Conservation (phyloP, 2,329 filamentous ascomycete species). For the Diplocarpon mali region DNA sequence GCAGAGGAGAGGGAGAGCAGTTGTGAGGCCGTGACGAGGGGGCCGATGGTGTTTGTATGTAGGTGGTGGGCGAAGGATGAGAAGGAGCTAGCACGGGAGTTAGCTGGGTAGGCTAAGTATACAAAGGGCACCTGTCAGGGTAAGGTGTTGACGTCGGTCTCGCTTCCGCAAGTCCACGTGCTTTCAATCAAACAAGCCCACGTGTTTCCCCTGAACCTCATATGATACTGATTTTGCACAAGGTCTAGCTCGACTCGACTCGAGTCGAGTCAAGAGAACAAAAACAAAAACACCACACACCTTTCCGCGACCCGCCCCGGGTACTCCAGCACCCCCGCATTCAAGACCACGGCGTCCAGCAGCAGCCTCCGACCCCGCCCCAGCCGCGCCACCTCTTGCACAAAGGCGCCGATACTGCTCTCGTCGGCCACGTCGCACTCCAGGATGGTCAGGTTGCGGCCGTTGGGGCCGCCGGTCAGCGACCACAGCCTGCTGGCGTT, state of each 20-base stretch:
- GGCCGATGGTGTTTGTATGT: slow-evolving; percentile 46
- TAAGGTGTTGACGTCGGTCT: too few relatives aligned
- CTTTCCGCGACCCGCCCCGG: slow-evolving; percentile 31
- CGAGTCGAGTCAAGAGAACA: too few relatives aligned
- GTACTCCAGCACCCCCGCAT: slow-evolving; percentile 44
- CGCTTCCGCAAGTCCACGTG: too few relatives aligned
- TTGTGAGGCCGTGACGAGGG: slow-evolving; percentile 43
- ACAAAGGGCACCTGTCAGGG: too few relatives aligned
- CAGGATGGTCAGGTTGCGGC: slow-evolving; percentile 15
- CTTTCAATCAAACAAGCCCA: too few relatives aligned
- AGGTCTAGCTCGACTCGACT: too few relatives aligned
- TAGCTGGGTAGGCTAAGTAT: not conserved
- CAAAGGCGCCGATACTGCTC: slow-evolving; percentile 33
- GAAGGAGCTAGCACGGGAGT: slow-evolving; percentile 33
- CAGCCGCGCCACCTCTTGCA: slow-evolving; percentile 10
- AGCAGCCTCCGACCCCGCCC: slow-evolving; percentile 8
- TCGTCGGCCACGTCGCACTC: slow-evolving; percentile 43
- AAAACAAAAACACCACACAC: slow-evolving; percentile 30
- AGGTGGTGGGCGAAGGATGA: slow-evolving; percentile 42
- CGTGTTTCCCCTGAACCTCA: not conserved
- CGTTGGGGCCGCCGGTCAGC: slow-evolving; percentile 32
- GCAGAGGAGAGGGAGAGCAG: slow-evolving; percentile 31
- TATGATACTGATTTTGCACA: not conserved
- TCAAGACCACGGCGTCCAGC: slow-evolving; percentile 41
- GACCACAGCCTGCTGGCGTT: slow-evolving; percentile 30